Evolutionary conservation across 192 early-diverging fungal species (phyloP).

Genomic region (Coemansia sp.): DNA sequence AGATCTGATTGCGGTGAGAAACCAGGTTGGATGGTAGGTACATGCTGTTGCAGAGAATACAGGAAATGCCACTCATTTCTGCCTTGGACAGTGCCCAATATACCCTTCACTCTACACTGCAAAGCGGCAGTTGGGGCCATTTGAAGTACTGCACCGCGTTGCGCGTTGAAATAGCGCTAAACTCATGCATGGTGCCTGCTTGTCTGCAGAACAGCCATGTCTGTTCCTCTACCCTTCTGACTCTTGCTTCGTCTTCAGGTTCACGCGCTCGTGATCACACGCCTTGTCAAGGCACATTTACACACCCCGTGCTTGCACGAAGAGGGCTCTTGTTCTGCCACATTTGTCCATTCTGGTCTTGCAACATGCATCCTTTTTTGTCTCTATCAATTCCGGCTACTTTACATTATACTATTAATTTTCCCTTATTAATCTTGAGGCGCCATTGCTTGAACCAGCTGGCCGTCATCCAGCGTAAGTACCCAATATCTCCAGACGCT

Average conservation of each 20-base stretch:
- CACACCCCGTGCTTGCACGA: background rate
- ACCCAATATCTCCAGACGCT: background rate
- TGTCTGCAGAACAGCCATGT: too few relatives aligned
- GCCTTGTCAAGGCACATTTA: background rate
- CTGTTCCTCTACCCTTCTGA: background rate
- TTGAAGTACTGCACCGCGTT: background rate
- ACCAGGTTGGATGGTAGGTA: too few relatives aligned
- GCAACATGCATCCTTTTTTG: background rate
- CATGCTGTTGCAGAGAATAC: too few relatives aligned
- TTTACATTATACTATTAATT: background rate
- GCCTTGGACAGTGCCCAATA: background rate
- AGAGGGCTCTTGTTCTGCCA: background rate
- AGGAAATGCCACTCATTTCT: background rate
- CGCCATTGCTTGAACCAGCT: background rate
- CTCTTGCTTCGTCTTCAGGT: background rate
- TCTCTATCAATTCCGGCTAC: background rate
- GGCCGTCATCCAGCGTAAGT: background rate
- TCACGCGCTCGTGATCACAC: background rate
- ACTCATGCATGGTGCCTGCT: background rate
- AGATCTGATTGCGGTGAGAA: too few relatives aligned
- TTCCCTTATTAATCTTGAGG: background rate
- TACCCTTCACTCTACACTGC: background rate
- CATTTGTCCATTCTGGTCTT: background rate
- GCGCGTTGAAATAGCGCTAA: background rate
- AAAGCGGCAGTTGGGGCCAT: background rate